These are phyloP conservation scores for Candida ponderosae DNA, from an alignment of 805 yeast species.

Conservation along the genomic window DNA sequence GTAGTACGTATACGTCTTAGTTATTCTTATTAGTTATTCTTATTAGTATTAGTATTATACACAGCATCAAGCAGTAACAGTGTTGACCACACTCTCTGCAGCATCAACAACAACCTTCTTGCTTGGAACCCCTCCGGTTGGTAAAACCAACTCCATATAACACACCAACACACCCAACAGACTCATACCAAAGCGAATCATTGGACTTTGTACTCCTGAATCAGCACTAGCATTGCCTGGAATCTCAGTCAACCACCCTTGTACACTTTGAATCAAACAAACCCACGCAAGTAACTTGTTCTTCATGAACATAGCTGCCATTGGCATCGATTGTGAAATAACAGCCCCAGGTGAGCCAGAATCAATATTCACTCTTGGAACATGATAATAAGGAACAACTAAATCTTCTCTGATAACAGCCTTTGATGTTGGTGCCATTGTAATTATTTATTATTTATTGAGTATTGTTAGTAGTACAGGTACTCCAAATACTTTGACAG, in stretches of 20 bases:
- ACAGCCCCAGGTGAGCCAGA: conserved; percentile 30
- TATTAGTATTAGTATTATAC: too few species aligned
- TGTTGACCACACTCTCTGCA: too few species aligned
- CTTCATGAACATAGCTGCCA: conserved; percentile 62
- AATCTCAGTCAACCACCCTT: conserved; percentile 18
- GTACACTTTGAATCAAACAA: conserved; percentile 41
- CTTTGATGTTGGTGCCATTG: conserved; percentile 21
- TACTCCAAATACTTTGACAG: too few species aligned
- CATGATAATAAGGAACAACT: conserved; percentile 34
- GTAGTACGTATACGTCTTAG: too few species aligned
- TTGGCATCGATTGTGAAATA: conserved; percentile 51
- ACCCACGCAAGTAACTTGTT: conserved; percentile 47
- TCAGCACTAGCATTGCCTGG: conserved; percentile 18
- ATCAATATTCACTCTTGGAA: conserved; percentile 39
- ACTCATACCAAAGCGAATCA: conserved; percentile 6
- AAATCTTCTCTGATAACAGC: conserved; percentile 29
- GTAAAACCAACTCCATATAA: background rate
- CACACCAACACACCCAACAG: background rate
- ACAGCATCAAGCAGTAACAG: too few species aligned
- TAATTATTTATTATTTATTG: background rate
- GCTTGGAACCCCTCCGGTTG: background rate
- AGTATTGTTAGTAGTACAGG: background rate
- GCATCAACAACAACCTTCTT: background rate
- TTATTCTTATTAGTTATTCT: too few species aligned
- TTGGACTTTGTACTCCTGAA: conserved; percentile 32